phyloP scores from a whole-genome alignment of 768 basidiomycete genomes.

The Suillus clintonianus region DNA sequence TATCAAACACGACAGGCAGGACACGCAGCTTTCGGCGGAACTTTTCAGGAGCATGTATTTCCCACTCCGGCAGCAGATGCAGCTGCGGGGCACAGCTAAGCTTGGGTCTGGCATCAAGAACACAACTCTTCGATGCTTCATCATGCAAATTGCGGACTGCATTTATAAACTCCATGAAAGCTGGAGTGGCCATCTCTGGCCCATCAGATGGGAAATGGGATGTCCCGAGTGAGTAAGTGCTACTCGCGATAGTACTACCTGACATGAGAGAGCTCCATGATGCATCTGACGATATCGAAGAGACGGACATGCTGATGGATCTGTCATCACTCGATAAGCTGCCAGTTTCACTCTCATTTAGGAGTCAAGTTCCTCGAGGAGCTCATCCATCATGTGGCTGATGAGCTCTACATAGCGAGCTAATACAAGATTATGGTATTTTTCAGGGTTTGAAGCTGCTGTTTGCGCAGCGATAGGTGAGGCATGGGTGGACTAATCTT shows the following conservation, averaged over 20 bases:
- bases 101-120: background rate
- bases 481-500: no score
- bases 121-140: background rate
- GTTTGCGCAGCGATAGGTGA: no score
- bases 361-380: background rate
- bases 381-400: no score
- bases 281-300: background rate
- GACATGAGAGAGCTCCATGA: background rate
- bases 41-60: background rate
- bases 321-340: background rate
- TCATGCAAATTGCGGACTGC: background rate
- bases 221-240: background rate
- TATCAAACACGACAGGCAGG: no score
- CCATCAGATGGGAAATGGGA: background rate
- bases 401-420: no score
- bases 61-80: background rate
- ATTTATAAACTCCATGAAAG: background rate
- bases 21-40: no score
- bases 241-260: background rate
- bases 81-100: background rate
- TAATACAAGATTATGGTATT: no score
- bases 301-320: no score
- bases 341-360: background rate
- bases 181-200: background rate
- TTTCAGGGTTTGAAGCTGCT: no score